These are phyloP conservation scores for Cladophialophora bantiana DNA, from an alignment of 2,329 filamentous ascomycete species.

Conservation along the genomic window DNA sequence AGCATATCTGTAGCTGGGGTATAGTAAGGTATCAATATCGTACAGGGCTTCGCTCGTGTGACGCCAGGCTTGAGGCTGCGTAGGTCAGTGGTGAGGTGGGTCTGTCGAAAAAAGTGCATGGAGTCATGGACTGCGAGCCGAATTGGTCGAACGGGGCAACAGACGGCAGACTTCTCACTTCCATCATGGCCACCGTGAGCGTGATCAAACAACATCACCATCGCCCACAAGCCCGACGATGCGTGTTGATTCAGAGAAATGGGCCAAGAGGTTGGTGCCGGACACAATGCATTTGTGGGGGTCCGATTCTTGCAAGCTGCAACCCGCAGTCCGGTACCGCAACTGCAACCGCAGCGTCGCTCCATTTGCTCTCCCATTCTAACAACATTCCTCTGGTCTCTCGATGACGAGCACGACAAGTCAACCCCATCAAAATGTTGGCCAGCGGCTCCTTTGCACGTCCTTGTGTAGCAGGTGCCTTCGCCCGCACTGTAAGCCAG, in stretches of 20 bases:
- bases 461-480: background rate
- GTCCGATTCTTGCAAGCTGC: background rate
- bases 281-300: background rate
- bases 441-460: background rate
- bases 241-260: background rate
- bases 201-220: background rate
- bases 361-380: too few relatives aligned
- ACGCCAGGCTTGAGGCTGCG: background rate
- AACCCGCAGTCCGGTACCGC: too few relatives aligned
- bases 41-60: background rate
- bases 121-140: background rate
- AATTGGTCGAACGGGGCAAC: background rate
- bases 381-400: background rate
- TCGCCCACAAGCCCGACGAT: background rate
- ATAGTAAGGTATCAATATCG: constrained; percentile 19
- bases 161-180: background rate
- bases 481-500: background rate
- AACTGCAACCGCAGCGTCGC: too few relatives aligned
- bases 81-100: background rate
- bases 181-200: background rate
- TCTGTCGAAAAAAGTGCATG: background rate
- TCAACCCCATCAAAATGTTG: background rate
- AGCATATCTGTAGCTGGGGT: constrained; percentile 1
- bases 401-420: background rate
- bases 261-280: background rate